These are phyloP conservation scores for Sporobolomyces pararoseus DNA, from an alignment of 768 basidiomycete genomes.

Conservation along the genomic window DNA sequence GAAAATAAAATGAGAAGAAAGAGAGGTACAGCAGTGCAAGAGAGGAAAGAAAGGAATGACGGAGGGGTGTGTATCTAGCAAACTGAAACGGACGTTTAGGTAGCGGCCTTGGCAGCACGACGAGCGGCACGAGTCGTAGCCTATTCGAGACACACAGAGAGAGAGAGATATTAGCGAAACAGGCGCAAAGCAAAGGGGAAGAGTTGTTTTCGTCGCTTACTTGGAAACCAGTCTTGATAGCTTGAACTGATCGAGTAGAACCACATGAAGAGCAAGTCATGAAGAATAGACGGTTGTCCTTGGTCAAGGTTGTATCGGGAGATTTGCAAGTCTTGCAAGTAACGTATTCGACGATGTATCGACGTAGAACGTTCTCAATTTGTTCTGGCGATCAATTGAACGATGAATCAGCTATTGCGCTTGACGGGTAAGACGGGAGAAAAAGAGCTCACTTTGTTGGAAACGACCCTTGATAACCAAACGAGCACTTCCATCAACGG, in stretches of 20 bases:
- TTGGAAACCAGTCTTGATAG: slow-evolving; percentile 87
- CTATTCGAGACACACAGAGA: neutral
- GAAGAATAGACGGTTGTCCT: slow-evolving; percentile 99
- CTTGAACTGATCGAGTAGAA: slow-evolving; percentile 81
- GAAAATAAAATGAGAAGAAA: neutral
- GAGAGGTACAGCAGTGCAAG: neutral
- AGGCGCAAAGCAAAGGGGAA: too few relatives aligned
- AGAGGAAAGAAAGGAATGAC: neutral
- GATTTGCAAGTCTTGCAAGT: slow-evolving; percentile 97
- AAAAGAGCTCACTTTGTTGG: slow-evolving; percentile 62
- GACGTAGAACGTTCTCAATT: slow-evolving; percentile 81
- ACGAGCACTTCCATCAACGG: slow-evolving; percentile 83
- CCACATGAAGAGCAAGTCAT: slow-evolving; percentile 84
- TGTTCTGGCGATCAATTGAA: slow-evolving; percentile 53
- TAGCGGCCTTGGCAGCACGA: slow-evolving; percentile 16
- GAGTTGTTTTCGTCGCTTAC: too few relatives aligned
- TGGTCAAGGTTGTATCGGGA: slow-evolving; percentile 89
- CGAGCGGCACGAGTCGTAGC: slow-evolving; percentile 27
- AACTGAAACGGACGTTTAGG: neutral
- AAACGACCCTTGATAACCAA: slow-evolving; percentile 96
- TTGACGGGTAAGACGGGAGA: neutral
- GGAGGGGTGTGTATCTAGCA: neutral
- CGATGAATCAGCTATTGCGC: too few relatives aligned
- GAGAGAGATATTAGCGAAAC: too few relatives aligned
- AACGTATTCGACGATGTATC: slow-evolving; percentile 78